Percentiles rank a stretch among this genome's conserved stretches.
These are phyloP conservation scores for Thuja plicata DNA, from an alignment of 83 land plant genomes.

Conservation along the genomic window DNA sequence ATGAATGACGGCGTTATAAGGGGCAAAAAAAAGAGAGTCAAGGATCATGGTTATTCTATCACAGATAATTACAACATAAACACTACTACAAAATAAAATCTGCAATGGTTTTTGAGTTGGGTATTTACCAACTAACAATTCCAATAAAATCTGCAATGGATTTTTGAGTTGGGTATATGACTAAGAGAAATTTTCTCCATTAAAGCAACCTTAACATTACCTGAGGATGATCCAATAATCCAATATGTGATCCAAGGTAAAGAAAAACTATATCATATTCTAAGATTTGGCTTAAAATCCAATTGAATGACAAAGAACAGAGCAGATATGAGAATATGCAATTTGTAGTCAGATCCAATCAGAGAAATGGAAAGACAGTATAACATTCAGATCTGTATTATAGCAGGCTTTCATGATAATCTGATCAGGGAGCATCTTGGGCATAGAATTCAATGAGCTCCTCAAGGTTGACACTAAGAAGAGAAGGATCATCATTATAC, in stretches of 20 bases:
- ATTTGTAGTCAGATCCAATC: neutral
- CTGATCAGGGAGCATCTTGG: conserved; percentile 19
- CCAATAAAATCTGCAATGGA: neutral
- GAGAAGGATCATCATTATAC: conserved; percentile 43
- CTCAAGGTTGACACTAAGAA: conserved; percentile 40
- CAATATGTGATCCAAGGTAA: neutral
- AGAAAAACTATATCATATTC: neutral
- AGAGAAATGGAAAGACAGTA: neutral
- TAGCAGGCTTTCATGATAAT: neutral
- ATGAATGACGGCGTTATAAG: neutral
- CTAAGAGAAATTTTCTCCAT: neutral
- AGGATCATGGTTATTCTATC: neutral
- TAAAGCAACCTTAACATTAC: neutral
- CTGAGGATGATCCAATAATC: neutral
- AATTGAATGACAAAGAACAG: neutral
- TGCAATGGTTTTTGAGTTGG: neutral
- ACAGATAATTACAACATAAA: neutral
- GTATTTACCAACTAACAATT: neutral
- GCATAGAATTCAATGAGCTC: conserved; percentile 66
- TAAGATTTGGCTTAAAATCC: neutral
- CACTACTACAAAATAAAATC: neutral
- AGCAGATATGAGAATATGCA: neutral
- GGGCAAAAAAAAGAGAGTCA: neutral
- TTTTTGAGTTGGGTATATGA: neutral
- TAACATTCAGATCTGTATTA: neutral